Percentiles rank a stretch among this genome's conserved stretches.
These are phyloP conservation scores for Fusarium sp. DNA, from an alignment of 2,329 filamentous ascomycete genomes.

Conservation along the genomic window DNA sequence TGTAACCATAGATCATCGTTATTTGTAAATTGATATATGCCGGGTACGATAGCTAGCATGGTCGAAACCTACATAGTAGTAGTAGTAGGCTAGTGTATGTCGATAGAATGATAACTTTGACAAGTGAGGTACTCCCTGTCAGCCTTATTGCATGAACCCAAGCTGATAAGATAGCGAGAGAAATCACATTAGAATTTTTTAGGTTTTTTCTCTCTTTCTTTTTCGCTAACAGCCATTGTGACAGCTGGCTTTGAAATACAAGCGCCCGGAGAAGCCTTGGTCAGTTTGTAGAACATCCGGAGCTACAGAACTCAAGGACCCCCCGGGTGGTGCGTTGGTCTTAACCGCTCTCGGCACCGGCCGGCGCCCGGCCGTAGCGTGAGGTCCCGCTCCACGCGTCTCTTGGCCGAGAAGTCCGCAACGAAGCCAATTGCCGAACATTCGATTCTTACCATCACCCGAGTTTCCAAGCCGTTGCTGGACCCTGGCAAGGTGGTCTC, in stretches of 20 bases:
- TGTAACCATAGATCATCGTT: too few species aligned
- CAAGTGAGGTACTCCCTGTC: not conserved
- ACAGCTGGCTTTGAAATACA: not conserved
- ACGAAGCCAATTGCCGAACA: conserved; percentile 42
- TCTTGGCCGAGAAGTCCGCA: conserved; percentile 19
- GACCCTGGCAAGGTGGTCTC: conserved; percentile 40
- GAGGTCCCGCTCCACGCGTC: conserved; percentile 12
- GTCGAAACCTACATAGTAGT: too few species aligned
- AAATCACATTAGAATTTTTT: not conserved
- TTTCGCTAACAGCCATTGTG: not conserved
- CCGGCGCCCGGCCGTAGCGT: conserved; percentile 19
- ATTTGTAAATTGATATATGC: too few species aligned
- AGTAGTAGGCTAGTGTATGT: too few species aligned
- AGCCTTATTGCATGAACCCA: not conserved
- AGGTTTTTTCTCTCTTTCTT: too few species aligned
- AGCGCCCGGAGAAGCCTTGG: conserved; percentile 2
- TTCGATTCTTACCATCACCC: conserved; percentile 45
- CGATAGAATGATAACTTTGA: not conserved
- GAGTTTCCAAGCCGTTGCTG: conserved; percentile 25
- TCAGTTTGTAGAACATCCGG: conserved; percentile 11
- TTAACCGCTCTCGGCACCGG: conserved; percentile 29
- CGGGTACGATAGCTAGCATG: too few species aligned
- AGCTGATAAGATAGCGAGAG: not conserved
- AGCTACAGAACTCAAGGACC: conserved; percentile 24
- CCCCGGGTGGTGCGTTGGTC: conserved; percentile 34